A percentile compares a stretch with the other conserved stretches of the same genome.
Evolutionary conservation across 371 early-diverging fungal species (phyloP).

Genomic region (Rhizopus stolonifer): DNA sequence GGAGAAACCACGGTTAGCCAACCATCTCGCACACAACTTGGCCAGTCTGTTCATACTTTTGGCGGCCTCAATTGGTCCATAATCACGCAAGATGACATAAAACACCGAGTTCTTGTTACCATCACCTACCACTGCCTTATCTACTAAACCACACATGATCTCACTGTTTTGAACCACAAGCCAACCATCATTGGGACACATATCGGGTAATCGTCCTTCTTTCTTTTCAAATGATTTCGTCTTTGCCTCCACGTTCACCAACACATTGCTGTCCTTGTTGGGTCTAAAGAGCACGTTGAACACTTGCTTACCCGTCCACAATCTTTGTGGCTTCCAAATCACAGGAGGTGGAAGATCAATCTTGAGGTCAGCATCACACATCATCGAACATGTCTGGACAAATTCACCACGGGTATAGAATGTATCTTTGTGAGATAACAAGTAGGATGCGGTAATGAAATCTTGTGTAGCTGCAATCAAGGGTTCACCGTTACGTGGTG

Average conservation of each 20-base stretch:
- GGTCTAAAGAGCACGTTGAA: constrained; percentile 88
- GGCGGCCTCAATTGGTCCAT: constrained; percentile 85
- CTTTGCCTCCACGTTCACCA: constrained; percentile 89
- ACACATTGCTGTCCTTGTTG: constrained; percentile 65
- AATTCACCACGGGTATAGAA: constrained; percentile 97
- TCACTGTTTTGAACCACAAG: constrained; percentile 91
- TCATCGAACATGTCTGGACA: constrained; percentile 85
- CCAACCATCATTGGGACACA: constrained; percentile 88
- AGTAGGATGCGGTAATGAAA: constrained; percentile 97
- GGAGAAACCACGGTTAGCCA: constrained; percentile 94
- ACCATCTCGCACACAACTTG: constrained; percentile 91
- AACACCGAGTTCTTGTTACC: constrained; percentile 95
- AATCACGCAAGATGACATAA: constrained; percentile 92
- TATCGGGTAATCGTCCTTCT: constrained; percentile 62
- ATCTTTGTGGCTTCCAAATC: constrained; percentile 74
- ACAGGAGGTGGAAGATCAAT: constrained; percentile 94
- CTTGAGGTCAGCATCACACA: constrained; percentile 76
- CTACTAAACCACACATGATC: constrained; percentile 93
- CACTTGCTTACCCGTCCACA: constrained; percentile 72
- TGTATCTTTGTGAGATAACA: constrained; percentile 90
- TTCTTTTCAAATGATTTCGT: constrained; percentile 73
- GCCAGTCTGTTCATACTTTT: constrained; percentile 93
- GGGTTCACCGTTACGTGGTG: constrained; percentile 95
- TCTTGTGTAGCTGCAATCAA: constrained; percentile 99
- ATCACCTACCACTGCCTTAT: constrained; percentile 96